Base-by-base conservation (phyloP, 225 moss, liverwort and hornwort genomes). In the Straminergon stramineum region DNA sequence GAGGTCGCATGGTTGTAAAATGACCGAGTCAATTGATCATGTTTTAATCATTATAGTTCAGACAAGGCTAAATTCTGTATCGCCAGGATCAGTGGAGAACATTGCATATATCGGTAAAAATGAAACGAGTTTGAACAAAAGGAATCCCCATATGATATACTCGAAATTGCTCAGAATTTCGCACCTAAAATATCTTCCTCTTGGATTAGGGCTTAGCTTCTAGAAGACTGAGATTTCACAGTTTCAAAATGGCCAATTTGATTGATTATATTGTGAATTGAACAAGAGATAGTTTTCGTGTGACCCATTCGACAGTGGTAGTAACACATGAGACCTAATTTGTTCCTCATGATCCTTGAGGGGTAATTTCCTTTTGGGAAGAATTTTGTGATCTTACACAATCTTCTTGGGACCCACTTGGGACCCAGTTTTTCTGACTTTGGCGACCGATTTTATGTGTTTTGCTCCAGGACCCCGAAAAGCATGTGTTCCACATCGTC, bases 401-500 rank as follows among this genome's bases (percentile, higher is more conserved):
- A 28, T 58, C 28, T 60, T 41, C 28, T 60, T 28, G 80, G 80
- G 39, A 60, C 60, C 60, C 60, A 60, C 8, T 60, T 90, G 93
- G 51, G 51, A 41, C 61, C 28, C 71, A 43, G 16, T 66, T 37
- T 81, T 58, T 80, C 28, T 82, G 51, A 57, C 43, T 68, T 52
- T 13, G 27, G 15, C 61, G 48, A 84, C 71, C 70, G 83, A 52
- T 65, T 39, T 75, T 82, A 65, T 30, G 81, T 41, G 62, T 62
- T 86, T 41, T 60, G 28, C 41, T 81, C 41, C 91, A 93, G 92
- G 91, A 96, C 37, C 89, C 89, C 17, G 70, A 79, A 37, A 95
- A 96, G 90, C 98, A 96, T 66, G 97, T 97, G 24, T 96, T 97
- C 74, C 97, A 96, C 82, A 86, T 99, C 8, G 98, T 99, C 31